Evolutionary conservation across 2,329 filamentous ascomycete species (phyloP).

Genomic region (Paraphaeosphaeria minitans): DNA sequence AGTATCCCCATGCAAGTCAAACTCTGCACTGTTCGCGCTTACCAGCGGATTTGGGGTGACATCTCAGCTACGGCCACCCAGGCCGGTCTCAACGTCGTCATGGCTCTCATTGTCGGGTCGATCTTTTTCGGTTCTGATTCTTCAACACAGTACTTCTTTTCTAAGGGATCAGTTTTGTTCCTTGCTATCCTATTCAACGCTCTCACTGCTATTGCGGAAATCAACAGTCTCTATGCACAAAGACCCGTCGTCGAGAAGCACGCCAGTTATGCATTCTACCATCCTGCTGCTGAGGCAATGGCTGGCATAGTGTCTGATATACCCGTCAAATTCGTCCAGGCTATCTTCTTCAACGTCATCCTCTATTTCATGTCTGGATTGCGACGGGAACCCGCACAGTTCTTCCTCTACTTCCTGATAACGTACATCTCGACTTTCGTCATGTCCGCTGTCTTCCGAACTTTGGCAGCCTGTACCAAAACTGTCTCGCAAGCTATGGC

Average conservation of each 20-base stretch:
- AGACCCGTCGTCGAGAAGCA: constrained; percentile 92
- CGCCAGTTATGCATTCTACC: constrained; percentile 81
- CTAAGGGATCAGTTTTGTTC: constrained; percentile 64
- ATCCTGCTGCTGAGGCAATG: constrained; percentile 82
- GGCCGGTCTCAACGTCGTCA: constrained; percentile 57
- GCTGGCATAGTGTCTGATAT: constrained; percentile 83
- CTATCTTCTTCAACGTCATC: constrained; percentile 74
- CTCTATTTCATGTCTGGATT: constrained; percentile 88
- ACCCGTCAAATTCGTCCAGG: constrained; percentile 76
- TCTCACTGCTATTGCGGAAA: constrained; percentile 62
- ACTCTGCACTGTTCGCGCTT: constrained; percentile 37
- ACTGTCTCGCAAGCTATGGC: constrained; percentile 65
- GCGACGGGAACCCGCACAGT: constrained; percentile 71
- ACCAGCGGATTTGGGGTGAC: constrained; percentile 43
- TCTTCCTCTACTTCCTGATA: constrained; percentile 81
- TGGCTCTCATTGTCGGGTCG: constrained; percentile 66
- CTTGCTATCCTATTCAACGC: constrained; percentile 66
- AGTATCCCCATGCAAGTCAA: constrained; percentile 54
- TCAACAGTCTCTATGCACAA: constrained; percentile 70
- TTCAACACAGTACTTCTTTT: constrained; percentile 58
- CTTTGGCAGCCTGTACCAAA: constrained; percentile 74
- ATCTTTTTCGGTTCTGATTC: constrained; percentile 62
- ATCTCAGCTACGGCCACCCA: constrained; percentile 38
- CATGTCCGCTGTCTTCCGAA: constrained; percentile 85
- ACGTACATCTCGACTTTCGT: constrained; percentile 59